Base-by-base conservation (phyloP, 257 asterid species). In the Fraxinus pennsylvanica region DNA sequence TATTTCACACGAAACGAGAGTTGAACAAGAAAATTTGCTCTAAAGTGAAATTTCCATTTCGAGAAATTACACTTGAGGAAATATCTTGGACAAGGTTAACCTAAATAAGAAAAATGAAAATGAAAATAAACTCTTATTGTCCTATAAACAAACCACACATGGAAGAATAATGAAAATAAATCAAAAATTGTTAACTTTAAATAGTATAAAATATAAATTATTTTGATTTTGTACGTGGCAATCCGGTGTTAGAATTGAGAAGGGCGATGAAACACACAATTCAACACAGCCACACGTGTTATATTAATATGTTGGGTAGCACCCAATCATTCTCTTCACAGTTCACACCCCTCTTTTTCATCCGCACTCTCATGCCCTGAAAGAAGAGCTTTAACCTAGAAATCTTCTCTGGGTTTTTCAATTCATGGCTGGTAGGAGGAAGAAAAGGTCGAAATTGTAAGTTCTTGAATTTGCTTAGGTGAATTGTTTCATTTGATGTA, bases 401-500 rank as follows among this genome's bases (percentile, higher is more conserved):
- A 81, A 66, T 67, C 78, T 45, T 72, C 73, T 75, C 79, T 79
- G 85, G 82, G 74, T 65, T 80, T 3, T 57, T 13, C 21, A 63
- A 47, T 68, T 71, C 76, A 89, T 88, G 94, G 87, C 90, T 71
- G 91, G 87, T 8, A 80, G 91, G 30, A 85, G 89, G 76, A 75
- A 89, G 59, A 88, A 88, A 68, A 87, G 80, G 76, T 72, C 88
- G 83, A 88, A 82, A 81, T 78, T 79, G 96, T 89, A 73, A 87
- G 94, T 73, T 7, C 14, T 78, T 43, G 15, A 1, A 43, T 72
- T 47, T 71, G 9, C 21, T 29, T 41, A 0, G 15, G 13, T 17
- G 9, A 57, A 22, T 80, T 72, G 25, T 74, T 72, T 15, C 4
- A 61, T 22, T 19, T 57, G 57, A 22, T 71, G 75, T 12, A 9